Evolutionary conservation across 805 yeast species (phyloP), one percentile per base, ranked within the genome.

Genomic region (Candida endomychidarum): DNA sequence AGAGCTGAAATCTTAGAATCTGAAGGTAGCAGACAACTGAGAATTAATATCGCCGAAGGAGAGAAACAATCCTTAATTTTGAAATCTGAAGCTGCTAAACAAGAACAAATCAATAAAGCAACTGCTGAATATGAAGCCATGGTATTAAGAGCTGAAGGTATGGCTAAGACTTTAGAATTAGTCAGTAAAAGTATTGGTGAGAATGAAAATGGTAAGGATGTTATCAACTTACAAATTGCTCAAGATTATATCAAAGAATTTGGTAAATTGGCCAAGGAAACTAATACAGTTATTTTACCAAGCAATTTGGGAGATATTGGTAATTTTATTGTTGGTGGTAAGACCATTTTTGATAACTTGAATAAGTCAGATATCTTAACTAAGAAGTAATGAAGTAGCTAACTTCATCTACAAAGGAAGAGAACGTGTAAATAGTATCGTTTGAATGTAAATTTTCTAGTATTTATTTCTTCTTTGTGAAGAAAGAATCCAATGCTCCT

Each of bases 1-100:
- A 72, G 95, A 45, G 95, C 96, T 2, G 91, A 86, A 60, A 86
- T 86, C 49, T 73, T 86, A 56, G 95, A 86, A 54, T 80, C 88
- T 32, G 96, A 86, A 64, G 96, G 96, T 61, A 78, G 76, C 39
- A 76, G 89, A 57, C 88, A 83, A 56, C 72, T 87, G 24, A 83
- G 78, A 35, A 86, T 87, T 58, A 87, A 87, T 57, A 80, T 82
- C 45, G 89, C 93, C 41, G 95, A 86, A 61, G 95, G 95, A 58
- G 82, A 80, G 47, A 84, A 83, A 57, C 78, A 75, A 42, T 72
- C 86, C 0, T 74, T 75, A 34, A 83, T 86, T 45, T 72, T 86
- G 48, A 81, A 81, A n/a, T 83, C 91, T 3, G 91, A 86, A 60
- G 91, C 86, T 44, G 60, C 63, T 33, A 77, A 78, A 60, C 67